These are phyloP conservation scores for Ophiostoma novo-ulmi DNA, from an alignment of 2,329 filamentous ascomycete genomes.

Conservation along the genomic window DNA sequence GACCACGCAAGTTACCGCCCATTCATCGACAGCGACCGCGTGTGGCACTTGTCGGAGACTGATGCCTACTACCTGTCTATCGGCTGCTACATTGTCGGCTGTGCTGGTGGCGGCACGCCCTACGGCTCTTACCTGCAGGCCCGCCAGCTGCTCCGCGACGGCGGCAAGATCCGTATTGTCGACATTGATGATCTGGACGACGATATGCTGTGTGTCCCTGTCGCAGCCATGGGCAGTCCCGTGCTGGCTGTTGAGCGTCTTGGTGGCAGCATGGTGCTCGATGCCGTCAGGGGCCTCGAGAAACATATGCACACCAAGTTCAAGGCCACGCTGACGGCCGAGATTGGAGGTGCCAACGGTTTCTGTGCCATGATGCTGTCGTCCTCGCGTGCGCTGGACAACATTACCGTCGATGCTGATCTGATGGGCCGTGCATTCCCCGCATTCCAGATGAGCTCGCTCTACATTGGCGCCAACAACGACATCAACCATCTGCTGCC, in stretches of 20 bases:
- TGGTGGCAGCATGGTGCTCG: conserved; percentile 38
- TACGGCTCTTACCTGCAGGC: conserved; percentile 37
- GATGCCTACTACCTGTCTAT: conserved; percentile 44
- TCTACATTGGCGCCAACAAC: conserved; percentile 22
- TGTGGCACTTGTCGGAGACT: conserved; percentile 43
- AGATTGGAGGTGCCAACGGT: conserved; percentile 53
- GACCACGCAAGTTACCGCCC: conserved; percentile 36
- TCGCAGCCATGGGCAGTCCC: conserved; percentile 42
- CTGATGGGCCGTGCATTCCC: conserved; percentile 38
- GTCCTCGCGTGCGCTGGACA: conserved; percentile 36
- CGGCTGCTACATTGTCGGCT: conserved; percentile 45
- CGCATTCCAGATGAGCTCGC: conserved; percentile 26
- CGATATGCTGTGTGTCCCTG: conserved; percentile 41
- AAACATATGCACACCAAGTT: conserved; percentile 32
- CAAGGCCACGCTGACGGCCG: conserved; percentile 42
- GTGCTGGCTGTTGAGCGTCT: conserved; percentile 42
- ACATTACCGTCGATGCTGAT: conserved; percentile 37
- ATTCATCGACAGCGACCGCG: conserved; percentile 29
- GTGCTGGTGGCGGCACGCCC: conserved; percentile 43
- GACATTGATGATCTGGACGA: conserved; percentile 41
- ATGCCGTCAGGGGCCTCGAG: conserved; percentile 38
- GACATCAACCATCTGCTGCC: conserved; percentile 25
- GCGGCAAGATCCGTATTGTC: conserved; percentile 38
- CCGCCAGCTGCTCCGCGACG: conserved; percentile 39
- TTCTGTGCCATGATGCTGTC: conserved; percentile 39